Evolutionary conservation across 2,329 filamentous ascomycete genomes (phyloP).

Genomic region (Hymenoscyphus albidus): DNA sequence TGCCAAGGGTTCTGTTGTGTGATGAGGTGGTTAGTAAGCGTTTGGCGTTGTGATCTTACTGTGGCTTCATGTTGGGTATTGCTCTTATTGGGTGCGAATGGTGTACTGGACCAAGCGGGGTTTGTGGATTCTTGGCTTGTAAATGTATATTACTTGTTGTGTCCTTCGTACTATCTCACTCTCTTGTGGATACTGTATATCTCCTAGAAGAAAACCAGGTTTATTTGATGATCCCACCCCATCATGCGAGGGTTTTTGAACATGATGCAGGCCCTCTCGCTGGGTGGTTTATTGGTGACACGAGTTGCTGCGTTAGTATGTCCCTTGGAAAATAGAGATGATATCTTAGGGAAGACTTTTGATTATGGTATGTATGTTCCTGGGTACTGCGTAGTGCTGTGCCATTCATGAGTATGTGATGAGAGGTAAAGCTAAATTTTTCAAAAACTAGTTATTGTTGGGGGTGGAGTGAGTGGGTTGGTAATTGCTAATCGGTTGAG

Average conservation of each 20-base stretch:
- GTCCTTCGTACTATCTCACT: no score
- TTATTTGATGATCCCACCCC: not conserved
- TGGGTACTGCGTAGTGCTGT: not conserved
- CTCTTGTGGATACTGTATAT: no score
- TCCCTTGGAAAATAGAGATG: not conserved
- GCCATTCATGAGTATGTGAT: not conserved
- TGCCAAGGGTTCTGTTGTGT: not conserved
- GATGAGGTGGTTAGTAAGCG: not conserved
- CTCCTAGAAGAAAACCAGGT: not conserved
- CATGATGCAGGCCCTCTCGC: not conserved
- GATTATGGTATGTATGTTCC: not conserved
- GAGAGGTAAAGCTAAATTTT: not conserved
- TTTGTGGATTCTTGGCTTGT: no score
- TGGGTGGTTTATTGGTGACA: not conserved
- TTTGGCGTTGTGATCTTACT: not conserved
- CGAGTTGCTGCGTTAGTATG: not conserved
- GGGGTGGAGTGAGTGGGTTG: constrained; percentile 1
- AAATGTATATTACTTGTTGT: no score
- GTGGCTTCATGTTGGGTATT: not conserved
- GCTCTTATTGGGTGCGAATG: not conserved
- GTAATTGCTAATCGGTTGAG: constrained; percentile 2
- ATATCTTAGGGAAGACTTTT: not conserved
- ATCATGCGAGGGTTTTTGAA: not conserved
- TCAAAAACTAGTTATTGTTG: not conserved
- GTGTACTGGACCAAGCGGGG: not conserved